Conservation (phyloP, 768 basidiomycete genomes). For the Naganishia antarctica region DNA sequence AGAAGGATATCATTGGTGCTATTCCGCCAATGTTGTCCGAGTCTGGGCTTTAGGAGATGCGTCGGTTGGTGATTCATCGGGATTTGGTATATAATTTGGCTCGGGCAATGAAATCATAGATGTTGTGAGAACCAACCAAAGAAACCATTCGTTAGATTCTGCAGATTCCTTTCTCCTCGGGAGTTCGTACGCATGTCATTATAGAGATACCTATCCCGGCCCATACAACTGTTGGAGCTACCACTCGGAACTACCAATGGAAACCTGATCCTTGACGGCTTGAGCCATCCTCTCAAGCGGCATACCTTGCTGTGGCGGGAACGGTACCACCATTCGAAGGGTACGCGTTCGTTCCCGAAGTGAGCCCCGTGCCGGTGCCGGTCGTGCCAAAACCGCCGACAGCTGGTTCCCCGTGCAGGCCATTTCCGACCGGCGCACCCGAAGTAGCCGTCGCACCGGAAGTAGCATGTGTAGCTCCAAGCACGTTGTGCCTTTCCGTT, state of each 20-base stretch:
- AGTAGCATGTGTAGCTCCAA: neutral
- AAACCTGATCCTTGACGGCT: neutral
- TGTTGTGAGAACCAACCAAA: too few relatives aligned
- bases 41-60: neutral
- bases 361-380: neutral
- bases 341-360: neutral
- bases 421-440: neutral
- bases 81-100: too few relatives aligned
- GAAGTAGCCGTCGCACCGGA: neutral
- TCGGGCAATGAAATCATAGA: too few relatives aligned
- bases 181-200: too few relatives aligned
- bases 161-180: too few relatives aligned
- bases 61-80: neutral
- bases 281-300: neutral
- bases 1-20: constrained; percentile 27
- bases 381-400: neutral
- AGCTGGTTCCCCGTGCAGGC: neutral
- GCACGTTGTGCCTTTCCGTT: constrained; percentile 18
- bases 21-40: neutral
- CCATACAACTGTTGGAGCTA: constrained; percentile 8
- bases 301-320: constrained; percentile 9
- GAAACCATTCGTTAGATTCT: too few relatives aligned
- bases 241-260: too few relatives aligned
- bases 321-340: neutral
- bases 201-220: neutral